Base-by-base conservation (phyloP, 495 filamentous ascomycete species). In the Penicillium egyptiacum region DNA sequence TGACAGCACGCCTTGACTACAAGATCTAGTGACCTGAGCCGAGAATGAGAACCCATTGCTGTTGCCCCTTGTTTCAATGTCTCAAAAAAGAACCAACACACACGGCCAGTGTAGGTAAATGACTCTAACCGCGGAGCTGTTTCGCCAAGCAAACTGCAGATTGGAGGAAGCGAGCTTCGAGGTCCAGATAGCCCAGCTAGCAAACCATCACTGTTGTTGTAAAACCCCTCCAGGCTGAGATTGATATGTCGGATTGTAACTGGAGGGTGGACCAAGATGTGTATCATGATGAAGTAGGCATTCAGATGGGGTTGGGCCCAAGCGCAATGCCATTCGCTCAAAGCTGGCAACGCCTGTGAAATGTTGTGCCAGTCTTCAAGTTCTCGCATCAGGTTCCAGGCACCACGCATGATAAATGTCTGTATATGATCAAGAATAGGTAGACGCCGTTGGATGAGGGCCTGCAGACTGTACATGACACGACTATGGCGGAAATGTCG, bases 371-470 rank as follows among this genome's bases (percentile, higher is more conserved):
- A 89, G 70, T 89, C 84, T n/a, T 79, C 75, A 12, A 79, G 67
- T n/a, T 82, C 74, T 46, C 87, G 79, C 64, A 89, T 86, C 30
- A 90, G 78, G 60, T 89, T 90, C 88, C 88, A 90, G 52, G 88
- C 82, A 5, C 87, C 86, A 61, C 86, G 87, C 71, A 86, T 83
- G 49, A 89, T 81, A 35, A 90, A 78, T 0, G 85, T 88, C 50
- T 77, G 75, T 25, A 86, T 76, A 12, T 75, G 65, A 4, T 77
- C 75, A 4, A 79, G 67, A n/a, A 53, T 43, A 2, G 73, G 65
- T 8, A 86, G 63, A 55, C 48, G 70, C 58, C 70, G 71, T 63
- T 69, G 50, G 42, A 53, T 23, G 50, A 41, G 2, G 31, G 2
- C 19, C n/a, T 45, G 11, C 35, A 8, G 17, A 45, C 16, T 62